Evolutionary conservation across 495 filamentous ascomycete species (phyloP).

Genomic region (Podospora bellae-mahoneyi): DNA sequence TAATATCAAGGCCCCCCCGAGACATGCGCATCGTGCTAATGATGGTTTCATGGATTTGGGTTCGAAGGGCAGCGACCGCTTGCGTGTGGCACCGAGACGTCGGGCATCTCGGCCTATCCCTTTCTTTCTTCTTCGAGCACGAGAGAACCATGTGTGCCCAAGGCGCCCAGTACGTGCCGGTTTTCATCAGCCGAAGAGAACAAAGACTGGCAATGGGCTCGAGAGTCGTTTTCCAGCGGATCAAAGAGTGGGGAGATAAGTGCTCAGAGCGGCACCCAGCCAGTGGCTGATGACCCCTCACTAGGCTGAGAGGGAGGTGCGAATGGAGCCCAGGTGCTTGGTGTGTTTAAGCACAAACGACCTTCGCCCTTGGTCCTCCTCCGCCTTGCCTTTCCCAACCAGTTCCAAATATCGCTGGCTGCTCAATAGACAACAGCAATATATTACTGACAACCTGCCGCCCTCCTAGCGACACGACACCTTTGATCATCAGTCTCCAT

Average conservation of each 20-base stretch:
- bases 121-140: neutral
- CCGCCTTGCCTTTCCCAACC: neutral
- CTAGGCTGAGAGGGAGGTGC: conserved; percentile 4
- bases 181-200: neutral
- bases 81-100: conserved; percentile 3
- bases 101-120: conserved; percentile 1
- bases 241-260: neutral
- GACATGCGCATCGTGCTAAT: conserved; percentile 2
- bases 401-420: conserved; percentile 1
- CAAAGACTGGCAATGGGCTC: neutral
- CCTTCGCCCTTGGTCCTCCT: neutral
- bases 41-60: neutral
- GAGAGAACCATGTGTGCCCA: neutral
- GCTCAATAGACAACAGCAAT: neutral
- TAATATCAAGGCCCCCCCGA: neutral
- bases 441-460: conserved; percentile 1
- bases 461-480: neutral
- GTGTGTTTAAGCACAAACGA: neutral
- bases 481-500: neutral
- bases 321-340: neutral
- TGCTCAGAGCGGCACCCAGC: neutral
- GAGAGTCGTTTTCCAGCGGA: neutral
- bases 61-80: neutral
- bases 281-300: neutral
- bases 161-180: neutral